Conservation (phyloP, 2,329 filamentous ascomycete genomes). For the Aureobasidium subglaciale region DNA sequence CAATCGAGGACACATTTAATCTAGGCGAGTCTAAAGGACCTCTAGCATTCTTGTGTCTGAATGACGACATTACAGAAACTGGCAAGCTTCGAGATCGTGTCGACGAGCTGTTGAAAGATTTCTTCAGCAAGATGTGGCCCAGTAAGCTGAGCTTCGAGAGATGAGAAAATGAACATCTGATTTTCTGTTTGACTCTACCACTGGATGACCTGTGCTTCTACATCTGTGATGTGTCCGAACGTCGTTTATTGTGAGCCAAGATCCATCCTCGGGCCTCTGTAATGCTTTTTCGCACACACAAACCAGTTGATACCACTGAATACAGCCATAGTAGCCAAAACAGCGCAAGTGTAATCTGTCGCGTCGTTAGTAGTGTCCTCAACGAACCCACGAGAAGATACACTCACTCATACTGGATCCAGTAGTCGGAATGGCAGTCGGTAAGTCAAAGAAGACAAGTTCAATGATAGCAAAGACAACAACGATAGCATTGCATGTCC, state of each 20-base stretch:
- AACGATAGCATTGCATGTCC: conserved; percentile 15
- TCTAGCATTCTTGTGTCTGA: neutral
- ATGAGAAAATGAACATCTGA: no score
- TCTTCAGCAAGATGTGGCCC: neutral
- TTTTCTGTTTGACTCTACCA: no score
- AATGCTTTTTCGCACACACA: neutral
- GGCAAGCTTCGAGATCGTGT: neutral
- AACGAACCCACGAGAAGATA: neutral
- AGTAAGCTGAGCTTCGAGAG: neutral
- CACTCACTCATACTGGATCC: conserved; percentile 8
- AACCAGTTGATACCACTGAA: conserved; percentile 1
- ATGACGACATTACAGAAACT: neutral
- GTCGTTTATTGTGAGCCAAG: no score
- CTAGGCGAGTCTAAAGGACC: neutral
- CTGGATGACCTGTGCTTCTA: no score
- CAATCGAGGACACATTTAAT: neutral
- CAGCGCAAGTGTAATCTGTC: conserved; percentile 11
- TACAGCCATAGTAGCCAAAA: conserved; percentile 1
- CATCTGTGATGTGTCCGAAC: no score
- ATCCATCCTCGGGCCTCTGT: neutral
- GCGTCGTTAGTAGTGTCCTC: neutral
- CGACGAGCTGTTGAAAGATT: neutral
- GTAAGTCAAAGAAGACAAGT: conserved; percentile 18
- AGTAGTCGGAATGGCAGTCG: neutral
- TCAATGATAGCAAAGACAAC: conserved; percentile 12